Base-by-base conservation (phyloP, 164 flowering plant genomes). In the Annona squamosa region DNA sequence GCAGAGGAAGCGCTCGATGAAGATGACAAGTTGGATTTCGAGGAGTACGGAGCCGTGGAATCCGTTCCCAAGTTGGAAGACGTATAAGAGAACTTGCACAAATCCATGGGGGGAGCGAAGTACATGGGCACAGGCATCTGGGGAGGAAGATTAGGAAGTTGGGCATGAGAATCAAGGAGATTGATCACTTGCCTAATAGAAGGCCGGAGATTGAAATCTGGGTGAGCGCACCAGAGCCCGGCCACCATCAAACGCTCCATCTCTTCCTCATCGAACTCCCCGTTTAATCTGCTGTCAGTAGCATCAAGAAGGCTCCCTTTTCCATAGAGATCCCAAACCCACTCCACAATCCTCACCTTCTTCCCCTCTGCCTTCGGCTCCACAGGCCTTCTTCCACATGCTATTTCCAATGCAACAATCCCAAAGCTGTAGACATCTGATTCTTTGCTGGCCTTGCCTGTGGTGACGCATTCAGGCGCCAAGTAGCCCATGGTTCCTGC, bases 401-500 rank as follows among this genome's bases (percentile, higher is more conserved):
- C 71, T 46, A 86, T 80, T 72, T 86, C 87, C 0, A 86, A 72
- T 3, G 87, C 82, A 48, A 84, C 86, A 2, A 83, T 74, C 37
- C 87, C 89, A 43, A 86, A 86, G 72, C 89, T 86, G 19, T 80
- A 86, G 13, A 86, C 86, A 70, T 86, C 89, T 0, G 86, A 83
- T 62, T 86, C 84, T 64, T 82, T 86, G 46, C 87, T 82, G 18
- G 87, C 82, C 68, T 81, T 85, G 10, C 84, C 86, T 0, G 84
- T 83, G 2, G 73, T 79, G 37, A 79, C 41, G 66, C 83, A 86
- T 61, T 86, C 87, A 1, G 87, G 89, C 4, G 89, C 86, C 62
- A 86, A 26, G 81, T 86, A 86, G 43, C 87, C 89, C 80, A 82
- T 71, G 2, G 86, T 86, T 19, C 89, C 89, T 1, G 89, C 86